phyloP scores from a whole-genome alignment of 495 filamentous ascomycete genomes.

The Xylaria curta region DNA sequence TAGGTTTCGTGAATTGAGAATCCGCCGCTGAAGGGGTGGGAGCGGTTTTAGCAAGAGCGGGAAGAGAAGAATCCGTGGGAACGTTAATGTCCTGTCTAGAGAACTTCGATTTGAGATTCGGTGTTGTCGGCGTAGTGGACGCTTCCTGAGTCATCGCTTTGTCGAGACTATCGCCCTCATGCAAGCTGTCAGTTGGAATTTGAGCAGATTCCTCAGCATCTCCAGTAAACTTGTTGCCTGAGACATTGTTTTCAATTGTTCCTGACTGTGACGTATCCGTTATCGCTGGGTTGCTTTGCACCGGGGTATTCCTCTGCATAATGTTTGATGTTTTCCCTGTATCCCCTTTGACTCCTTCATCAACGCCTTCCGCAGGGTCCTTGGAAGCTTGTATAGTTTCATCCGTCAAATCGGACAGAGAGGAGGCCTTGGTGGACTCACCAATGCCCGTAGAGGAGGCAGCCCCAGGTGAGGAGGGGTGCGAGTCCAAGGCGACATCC shows the following conservation, averaged over 20 bases:
- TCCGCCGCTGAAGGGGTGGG: constrained; percentile 15
- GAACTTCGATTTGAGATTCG: constrained; percentile 58
- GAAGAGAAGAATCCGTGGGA: constrained; percentile 28
- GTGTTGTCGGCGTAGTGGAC: constrained; percentile 24
- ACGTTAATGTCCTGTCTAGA: constrained; percentile 51
- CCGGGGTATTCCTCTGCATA: neutral
- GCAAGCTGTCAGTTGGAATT: constrained; percentile 23
- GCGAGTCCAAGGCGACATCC: constrained; percentile 53
- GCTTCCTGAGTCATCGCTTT: neutral
- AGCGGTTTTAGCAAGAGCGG: constrained; percentile 21
- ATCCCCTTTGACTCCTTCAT: constrained; percentile 27
- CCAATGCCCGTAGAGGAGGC: constrained; percentile 54
- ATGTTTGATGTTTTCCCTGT: constrained; percentile 1
- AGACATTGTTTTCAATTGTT: constrained; percentile 28
- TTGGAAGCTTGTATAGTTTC: constrained; percentile 51
- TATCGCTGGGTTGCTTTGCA: constrained; percentile 13
- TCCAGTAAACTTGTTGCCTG: constrained; percentile 20
- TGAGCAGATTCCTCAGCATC: constrained; percentile 31
- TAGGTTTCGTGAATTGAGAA: constrained; percentile 16
- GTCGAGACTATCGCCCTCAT: neutral
- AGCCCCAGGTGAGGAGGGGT: constrained; percentile 55
- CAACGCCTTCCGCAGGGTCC: constrained; percentile 23
- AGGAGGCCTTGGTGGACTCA: constrained; percentile 61
- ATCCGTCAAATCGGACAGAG: constrained; percentile 60
- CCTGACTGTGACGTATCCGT: constrained; percentile 29